Conservation (phyloP, 805 yeast species). For the Ogataea glucozyma region DNA sequence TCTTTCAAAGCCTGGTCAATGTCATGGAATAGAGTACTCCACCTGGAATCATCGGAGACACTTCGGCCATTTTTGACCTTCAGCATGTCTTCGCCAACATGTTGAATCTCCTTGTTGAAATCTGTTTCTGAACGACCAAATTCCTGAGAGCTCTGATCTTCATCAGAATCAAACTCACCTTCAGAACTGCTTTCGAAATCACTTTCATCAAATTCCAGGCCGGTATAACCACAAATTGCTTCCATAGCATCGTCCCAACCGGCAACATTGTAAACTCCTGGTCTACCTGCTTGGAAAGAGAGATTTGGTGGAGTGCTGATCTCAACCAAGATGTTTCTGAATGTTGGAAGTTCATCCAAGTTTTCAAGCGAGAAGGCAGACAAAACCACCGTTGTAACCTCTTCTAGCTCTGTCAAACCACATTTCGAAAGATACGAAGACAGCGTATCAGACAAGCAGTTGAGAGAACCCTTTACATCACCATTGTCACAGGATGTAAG, state of each 20-base stretch:
- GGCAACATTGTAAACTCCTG: conserved; percentile 26
- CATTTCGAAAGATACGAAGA: conserved; percentile 4
- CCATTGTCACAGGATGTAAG: background rate
- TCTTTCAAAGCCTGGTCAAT: conserved; percentile 29
- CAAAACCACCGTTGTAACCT: conserved; percentile 26
- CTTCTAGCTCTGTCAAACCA: conserved; percentile 10
- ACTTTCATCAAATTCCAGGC: conserved; percentile 37
- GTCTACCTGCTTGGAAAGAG: conserved; percentile 10
- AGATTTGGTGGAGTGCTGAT: conserved; percentile 25
- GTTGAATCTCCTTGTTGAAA: background rate
- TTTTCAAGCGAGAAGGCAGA: conserved; percentile 27
- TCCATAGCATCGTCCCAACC: conserved; percentile 41
- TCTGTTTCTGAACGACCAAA: background rate
- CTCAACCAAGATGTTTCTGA: conserved; percentile 30
- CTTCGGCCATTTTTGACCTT: background rate
- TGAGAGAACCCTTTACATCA: background rate
- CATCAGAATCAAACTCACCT: conserved; percentile 14
- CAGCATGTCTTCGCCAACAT: background rate
- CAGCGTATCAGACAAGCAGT: background rate
- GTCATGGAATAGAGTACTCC: conserved; percentile 24
- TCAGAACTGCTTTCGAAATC: conserved; percentile 31
- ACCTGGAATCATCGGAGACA: conserved; percentile 12
- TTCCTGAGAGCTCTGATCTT: conserved; percentile 3
- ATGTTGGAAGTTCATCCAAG: conserved; percentile 20
- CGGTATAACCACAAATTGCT: conserved; percentile 32